Percentiles rank a stretch among this genome's conserved stretches.
phyloP scores from a whole-genome alignment of 441 rosid species.

The Sinapis alba region DNA sequence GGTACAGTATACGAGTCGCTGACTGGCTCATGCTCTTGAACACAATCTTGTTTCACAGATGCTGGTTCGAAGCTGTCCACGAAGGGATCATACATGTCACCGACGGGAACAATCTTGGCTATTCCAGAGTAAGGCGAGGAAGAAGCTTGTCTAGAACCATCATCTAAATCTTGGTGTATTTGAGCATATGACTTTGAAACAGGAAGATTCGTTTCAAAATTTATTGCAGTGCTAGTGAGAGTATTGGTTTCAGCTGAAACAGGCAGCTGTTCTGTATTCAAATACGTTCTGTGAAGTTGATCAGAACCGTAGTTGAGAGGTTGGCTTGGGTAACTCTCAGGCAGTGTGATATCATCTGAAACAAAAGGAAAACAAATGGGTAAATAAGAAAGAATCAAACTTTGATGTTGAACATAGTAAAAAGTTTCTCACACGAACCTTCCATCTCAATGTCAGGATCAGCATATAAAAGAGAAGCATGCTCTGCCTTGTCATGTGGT shows the following conservation, averaged over 20 bases:
- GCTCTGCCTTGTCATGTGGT: slow-evolving; percentile 46
- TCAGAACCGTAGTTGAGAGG: slow-evolving; percentile 31
- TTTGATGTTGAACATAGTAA: background rate
- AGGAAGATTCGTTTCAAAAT: slow-evolving; percentile 17
- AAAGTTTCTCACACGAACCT: slow-evolving; percentile 50
- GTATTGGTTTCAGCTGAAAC: slow-evolving; percentile 33
- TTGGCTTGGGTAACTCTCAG: slow-evolving; percentile 40
- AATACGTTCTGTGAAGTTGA: slow-evolving; percentile 24
- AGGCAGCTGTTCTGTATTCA: slow-evolving; percentile 31
- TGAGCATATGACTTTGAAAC: slow-evolving; percentile 2
- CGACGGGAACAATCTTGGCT: slow-evolving; percentile 38
- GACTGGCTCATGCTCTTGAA: slow-evolving; percentile 48
- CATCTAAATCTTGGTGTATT: slow-evolving; percentile 21
- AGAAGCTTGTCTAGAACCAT: slow-evolving; percentile 47
- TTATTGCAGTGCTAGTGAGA: background rate
- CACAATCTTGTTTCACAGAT: slow-evolving; percentile 46
- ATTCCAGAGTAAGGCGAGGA: slow-evolving; percentile 50
- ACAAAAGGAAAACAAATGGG: slow-evolving; percentile 18
- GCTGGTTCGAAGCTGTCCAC: slow-evolving; percentile 82
- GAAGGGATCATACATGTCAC: slow-evolving; percentile 83
- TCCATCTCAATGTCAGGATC: slow-evolving; percentile 94
- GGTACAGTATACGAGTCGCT: slow-evolving; percentile 43
- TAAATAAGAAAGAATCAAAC: slow-evolving; percentile 9
- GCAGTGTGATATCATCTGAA: slow-evolving; percentile 76
- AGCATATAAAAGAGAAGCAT: slow-evolving; percentile 38